Percentiles rank a stretch among this genome's conserved stretches.
Evolutionary conservation across 306 rosid genomes (phyloP).

Genomic region (Elaeagnus macrophylla): DNA sequence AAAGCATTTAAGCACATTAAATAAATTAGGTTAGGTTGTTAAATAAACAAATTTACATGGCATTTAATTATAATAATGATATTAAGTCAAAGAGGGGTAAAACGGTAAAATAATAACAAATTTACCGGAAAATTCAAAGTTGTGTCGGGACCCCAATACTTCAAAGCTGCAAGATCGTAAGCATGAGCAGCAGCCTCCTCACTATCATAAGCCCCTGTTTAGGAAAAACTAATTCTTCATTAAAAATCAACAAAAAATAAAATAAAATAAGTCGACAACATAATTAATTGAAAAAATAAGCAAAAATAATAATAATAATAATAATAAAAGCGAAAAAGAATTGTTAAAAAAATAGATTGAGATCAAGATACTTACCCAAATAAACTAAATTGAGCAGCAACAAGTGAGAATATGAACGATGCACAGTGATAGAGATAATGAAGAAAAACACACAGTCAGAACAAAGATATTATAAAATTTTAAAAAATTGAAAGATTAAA

Average conservation of each 20-base stretch:
- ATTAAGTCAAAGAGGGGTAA: not conserved
- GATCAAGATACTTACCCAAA: conserved; percentile 63
- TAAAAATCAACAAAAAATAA: not conserved
- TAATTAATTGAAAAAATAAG: not conserved
- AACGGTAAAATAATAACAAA: not conserved
- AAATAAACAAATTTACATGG: not conserved
- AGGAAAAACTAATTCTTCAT: no score
- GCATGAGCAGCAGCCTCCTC: conserved; percentile 92
- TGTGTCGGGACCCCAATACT: conserved; percentile 77
- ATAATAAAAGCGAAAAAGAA: not conserved
- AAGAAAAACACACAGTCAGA: conserved; percentile 57
- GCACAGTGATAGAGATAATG: conserved; percentile 36
- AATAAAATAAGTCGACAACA: not conserved
- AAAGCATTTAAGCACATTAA: not conserved
- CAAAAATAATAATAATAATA: not conserved
- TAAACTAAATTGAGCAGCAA: conserved; percentile 64
- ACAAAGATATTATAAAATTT: conserved; percentile 7
- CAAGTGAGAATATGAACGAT: conserved; percentile 45
- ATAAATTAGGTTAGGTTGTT: no score
- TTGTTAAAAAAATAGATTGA: not conserved
- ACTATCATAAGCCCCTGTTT: conserved; percentile 67
- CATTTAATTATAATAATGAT: not conserved
- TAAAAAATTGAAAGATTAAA: not conserved
- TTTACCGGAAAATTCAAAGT: conserved; percentile 75
- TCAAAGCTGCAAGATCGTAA: conserved; percentile 93